Base-by-base conservation (phyloP, 129 eudicot genomes). In the Flaveria trinervia region DNA sequence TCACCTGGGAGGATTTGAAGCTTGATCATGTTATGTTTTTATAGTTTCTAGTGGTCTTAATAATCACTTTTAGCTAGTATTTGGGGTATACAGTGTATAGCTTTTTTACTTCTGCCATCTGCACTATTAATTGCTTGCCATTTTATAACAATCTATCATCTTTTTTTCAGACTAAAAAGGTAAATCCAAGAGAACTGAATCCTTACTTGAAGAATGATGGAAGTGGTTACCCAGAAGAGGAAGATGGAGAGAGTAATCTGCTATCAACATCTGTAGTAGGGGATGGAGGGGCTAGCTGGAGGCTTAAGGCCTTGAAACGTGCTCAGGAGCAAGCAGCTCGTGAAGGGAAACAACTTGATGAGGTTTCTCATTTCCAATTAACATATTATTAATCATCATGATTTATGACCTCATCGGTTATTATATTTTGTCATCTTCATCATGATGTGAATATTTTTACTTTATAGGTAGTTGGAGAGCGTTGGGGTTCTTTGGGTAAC, bases 241-340 rank as follows among this genome's bases (percentile, higher is more conserved):
- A 83, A 45, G 89, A 50, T 56, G 79, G 74, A 20, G 71, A 74
- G 13, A 78, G 76, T 76, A 86, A 78, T 30, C 88, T 90, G 65
- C 72, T 87, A 77, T 89, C 97, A 46, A 82, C 79, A 77, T 79
- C 98, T 33, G 83, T 91, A 68, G 87, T 93, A 75, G 98, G 98
- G 9, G 98, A 91, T 80, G 98, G 98, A 77, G 98, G 98, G 68
- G 98, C 98, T 36, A 94, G 98, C 83, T 94, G 96, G 97, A 86
- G 98, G 81, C 91, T 91, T 44, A 94, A 94, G 84, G 96, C 98
- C 20, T 81, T 94, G 85, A 94, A 91, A 75, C 92, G 96, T 30
- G 90, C 98, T 48, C 78, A 91, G 68, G 98, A 94, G 83, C 98
- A 94, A 86, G 98, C 98, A 80, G 92, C 90, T 60, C 98, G 98